These are phyloP conservation scores for Rhodocollybia butyracea DNA, from an alignment of 768 basidiomycete species.

Conservation along the genomic window DNA sequence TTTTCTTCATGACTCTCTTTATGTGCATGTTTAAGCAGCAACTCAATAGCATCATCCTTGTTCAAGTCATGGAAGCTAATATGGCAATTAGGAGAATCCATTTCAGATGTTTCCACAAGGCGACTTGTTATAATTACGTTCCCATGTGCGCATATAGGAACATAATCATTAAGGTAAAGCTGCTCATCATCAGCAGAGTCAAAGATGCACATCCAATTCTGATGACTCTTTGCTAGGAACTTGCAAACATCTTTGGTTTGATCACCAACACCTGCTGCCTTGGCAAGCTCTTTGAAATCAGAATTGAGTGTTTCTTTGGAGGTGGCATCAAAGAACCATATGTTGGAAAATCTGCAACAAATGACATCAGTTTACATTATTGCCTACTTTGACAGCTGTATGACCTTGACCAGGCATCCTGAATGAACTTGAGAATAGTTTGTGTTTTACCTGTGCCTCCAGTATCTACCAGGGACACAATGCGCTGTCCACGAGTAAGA, in stretches of 20 bases:
- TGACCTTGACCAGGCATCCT: not conserved
- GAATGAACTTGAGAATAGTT: slow-evolving; percentile 11
- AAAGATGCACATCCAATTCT: no score
- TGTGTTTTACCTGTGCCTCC: slow-evolving; percentile 12
- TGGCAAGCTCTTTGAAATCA: slow-evolving; percentile 1
- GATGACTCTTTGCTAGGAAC: no score
- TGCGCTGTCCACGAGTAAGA: not conserved
- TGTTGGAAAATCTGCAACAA: slow-evolving; percentile 4
- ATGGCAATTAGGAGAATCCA: not conserved
- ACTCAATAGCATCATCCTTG: slow-evolving; percentile 7
- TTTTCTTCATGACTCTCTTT: not conserved
- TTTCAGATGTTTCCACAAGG: not conserved
- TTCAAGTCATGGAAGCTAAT: not conserved
- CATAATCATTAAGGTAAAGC: no score
- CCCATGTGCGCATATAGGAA: slow-evolving; percentile 8
- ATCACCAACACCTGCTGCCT: not conserved
- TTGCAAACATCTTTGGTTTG: no score
- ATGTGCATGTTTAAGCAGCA: slow-evolving; percentile 1
- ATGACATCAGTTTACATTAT: not conserved
- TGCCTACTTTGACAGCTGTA: not conserved
- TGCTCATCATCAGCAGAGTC: no score
- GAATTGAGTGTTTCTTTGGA: slow-evolving; percentile 4
- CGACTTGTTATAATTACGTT: slow-evolving; percentile 13
- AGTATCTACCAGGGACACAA: slow-evolving; percentile 3
- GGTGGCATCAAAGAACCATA: no score